Evolutionary conservation across 805 yeast genomes (phyloP), one percentile per base, ranked within the genome.

Genomic region (Suhomyces emberorum): DNA sequence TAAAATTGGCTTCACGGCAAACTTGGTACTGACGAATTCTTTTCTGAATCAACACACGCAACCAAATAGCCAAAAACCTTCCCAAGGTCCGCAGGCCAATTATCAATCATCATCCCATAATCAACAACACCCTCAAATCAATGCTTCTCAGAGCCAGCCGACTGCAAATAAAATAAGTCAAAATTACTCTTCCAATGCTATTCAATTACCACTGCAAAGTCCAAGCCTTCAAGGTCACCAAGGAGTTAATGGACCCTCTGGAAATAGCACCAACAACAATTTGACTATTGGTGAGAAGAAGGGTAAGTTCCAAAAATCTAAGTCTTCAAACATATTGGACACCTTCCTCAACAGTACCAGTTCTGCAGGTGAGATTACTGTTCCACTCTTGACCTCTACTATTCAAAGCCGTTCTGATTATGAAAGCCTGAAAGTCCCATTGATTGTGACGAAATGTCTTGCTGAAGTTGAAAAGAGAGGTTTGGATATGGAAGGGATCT

Each of bases 401-500:
- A 69, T 91, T 35, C 82, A 79, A 40, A 69, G 72, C 37, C 69
- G 95, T 35, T 72, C 85, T 10, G 62, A 64, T 11, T 69, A 61
- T 46, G 98, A 91, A 53, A 70, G 73, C 11, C 66, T 74, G 20
- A 46, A 55, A 8, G 72, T 87, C 8, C 98, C 98, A 9, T 60
- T 76, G 46, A 74, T 93, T 19, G 73, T 93, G 8, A 66, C 81
- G 9, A 69, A 77, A 39, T 87, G 96, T 61, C 61, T 88, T 4
- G 65, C 69, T 16, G 93, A 83, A 48, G 88, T 93, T 35, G 96
- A 91, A 61, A 54, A 55, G 5, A 69, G 87, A 39, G 96, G 95
- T 4, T 59, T 89, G 47, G 78, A 73, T 26, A 64, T 71, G 43
- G 98, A 89, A 59, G 98, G 98, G 7, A 74, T 93, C 23, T 93